These are phyloP conservation scores for Colletotrichum eleusines DNA, from an alignment of 2,329 filamentous ascomycete species.

Conservation along the genomic window DNA sequence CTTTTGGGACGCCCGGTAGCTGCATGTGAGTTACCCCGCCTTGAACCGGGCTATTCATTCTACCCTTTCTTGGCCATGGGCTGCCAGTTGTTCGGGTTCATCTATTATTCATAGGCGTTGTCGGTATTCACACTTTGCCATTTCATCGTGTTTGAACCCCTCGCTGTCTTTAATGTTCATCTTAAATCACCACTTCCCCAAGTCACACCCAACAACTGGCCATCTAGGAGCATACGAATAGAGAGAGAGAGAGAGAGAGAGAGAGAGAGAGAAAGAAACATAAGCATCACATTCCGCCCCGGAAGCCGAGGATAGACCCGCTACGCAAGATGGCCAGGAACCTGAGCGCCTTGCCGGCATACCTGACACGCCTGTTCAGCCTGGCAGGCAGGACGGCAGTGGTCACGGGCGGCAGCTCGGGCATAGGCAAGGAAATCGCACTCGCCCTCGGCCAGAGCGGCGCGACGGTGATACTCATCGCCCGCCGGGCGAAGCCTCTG, in stretches of 20 bases:
- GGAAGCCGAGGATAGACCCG: neutral
- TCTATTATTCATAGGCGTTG: neutral
- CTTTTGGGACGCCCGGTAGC: constrained; percentile 25
- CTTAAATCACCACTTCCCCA: neutral
- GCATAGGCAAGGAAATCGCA: constrained; percentile 51
- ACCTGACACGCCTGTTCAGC: constrained; percentile 48
- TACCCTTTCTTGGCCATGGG: neutral
- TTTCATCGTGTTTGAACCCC: constrained; percentile 12
- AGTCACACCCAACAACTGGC: neutral
- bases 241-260: no score
- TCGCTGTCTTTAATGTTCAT: neutral
- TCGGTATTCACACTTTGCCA: neutral
- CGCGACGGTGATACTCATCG: constrained; percentile 49
- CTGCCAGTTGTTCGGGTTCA: neutral
- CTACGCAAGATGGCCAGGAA: constrained; percentile 28
- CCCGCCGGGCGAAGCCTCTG: constrained; percentile 46
- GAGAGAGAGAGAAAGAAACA: no score
- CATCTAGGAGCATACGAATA: no score
- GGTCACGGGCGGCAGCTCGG: constrained; percentile 51
- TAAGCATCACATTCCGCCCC: neutral
- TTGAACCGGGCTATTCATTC: neutral
- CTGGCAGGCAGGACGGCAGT: constrained; percentile 49
- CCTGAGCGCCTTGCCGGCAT: constrained; percentile 32
- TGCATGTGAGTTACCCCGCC: constrained; percentile 30
- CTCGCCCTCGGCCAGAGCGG: constrained; percentile 48